phyloP scores from a whole-genome alignment of 1,284 basidiomycete genomes.

The Pulchroboletus neoregius region DNA sequence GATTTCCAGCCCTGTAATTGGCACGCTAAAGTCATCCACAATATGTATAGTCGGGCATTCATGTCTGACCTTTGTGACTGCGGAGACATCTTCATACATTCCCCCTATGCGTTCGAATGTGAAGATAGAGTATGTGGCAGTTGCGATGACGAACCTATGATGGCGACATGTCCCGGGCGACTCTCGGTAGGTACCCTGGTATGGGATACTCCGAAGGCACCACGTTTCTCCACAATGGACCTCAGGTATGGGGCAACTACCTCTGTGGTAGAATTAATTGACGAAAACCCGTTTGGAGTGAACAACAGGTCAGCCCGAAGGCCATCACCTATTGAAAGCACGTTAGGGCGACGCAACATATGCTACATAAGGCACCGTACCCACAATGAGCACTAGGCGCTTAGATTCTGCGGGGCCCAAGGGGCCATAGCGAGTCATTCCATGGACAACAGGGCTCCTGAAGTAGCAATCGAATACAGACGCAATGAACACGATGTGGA shows the following conservation, averaged over 20 bases:
- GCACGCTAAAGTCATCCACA: constrained; percentile 6
- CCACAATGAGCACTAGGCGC: constrained; percentile 78
- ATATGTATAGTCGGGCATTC: not conserved
- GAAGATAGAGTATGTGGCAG: not conserved
- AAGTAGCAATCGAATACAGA: constrained; percentile 91
- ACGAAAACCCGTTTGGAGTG: constrained; percentile 57
- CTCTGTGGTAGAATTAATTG: constrained; percentile 48
- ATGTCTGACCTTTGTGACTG: constrained; percentile 71
- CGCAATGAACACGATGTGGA: constrained; percentile 70
- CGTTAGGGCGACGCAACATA: not conserved
- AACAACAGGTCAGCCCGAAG: constrained; percentile 82
- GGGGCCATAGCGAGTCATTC: constrained; percentile 60
- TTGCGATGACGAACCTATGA: constrained; percentile 60
- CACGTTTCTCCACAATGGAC: constrained; percentile 59
- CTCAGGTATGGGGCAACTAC: constrained; percentile 78
- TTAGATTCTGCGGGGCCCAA: constrained; percentile 52
- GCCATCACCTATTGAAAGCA: constrained; percentile 58
- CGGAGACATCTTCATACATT: constrained; percentile 92
- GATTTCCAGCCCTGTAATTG: constrained; percentile 75
- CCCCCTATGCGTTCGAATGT: constrained; percentile 46
- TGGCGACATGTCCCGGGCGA: constrained; percentile 84
- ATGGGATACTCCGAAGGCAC: constrained; percentile 82
- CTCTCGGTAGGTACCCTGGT: constrained; percentile 88
- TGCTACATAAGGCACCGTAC: constrained; percentile 37
- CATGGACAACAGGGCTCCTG: constrained; percentile 72